Evolutionary conservation across 192 early-diverging fungal genomes (phyloP), one percentile per base, ranked within the genome.

Genomic region (Linnemannia exigua): DNA sequence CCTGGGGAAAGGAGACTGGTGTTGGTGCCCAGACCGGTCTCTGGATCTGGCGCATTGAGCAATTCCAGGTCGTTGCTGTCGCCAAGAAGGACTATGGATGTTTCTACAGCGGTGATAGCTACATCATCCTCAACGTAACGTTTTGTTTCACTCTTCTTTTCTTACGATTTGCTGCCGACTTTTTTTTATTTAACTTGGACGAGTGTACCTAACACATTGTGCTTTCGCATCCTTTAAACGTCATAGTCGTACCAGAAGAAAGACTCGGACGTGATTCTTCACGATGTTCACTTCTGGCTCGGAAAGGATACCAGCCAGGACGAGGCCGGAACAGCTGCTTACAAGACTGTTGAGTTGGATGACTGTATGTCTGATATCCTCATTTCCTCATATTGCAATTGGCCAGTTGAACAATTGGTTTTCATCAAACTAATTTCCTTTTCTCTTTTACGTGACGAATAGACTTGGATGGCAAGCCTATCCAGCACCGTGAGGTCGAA

Each of bases 281-380:
- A 97, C 68, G 90, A 97, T 76, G 90, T 96, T 77, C 96, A 97
- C 88, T 97, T 96, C 79, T 96, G 96, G 95, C 90, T 96, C 61
- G 96, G 96, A 14, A 73, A 90, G 22, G 91, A 95, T 63, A 95
- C 95, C 17, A 90, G 87, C 50, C 95, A 96, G 82, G 94, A 95
- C 78, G 94, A 95, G 84, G 94, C 95, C 61, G 96, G 96, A 35
- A 96, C 95, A 14, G 96, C 95, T 16, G 96, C 96, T 2, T 97
- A 96, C 89, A 97, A 97, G 84, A 95, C 96, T 2, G 94, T 96
- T 20, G 93, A 93, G 78, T 79, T 94, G 16, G 94, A 95, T 88
- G 93, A 93, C 71, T 93, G 93, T 93, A 89, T 82, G 58, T 31
- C 41, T 15, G 28, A 31, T n/a, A 4, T 12, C 58, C 8, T 14